These are phyloP conservation scores for Cyberlindnera samutprakarnensis DNA, from an alignment of 805 yeast species.

Conservation along the genomic window DNA sequence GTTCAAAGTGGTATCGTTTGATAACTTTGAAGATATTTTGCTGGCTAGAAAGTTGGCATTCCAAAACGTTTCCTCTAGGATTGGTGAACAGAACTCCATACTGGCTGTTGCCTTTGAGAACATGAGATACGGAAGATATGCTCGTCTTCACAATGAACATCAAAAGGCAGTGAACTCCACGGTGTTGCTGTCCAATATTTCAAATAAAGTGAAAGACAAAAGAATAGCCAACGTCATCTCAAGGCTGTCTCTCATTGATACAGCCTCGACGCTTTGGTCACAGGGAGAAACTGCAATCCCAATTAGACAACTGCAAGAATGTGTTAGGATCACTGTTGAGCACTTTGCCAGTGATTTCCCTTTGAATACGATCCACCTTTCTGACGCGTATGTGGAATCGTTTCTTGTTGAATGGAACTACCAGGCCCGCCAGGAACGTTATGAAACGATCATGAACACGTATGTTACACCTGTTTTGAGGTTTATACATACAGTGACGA, in stretches of 20 bases:
- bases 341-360: slow-evolving; percentile 6
- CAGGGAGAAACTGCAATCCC: slow-evolving; percentile 54
- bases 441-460: slow-evolving; percentile 45
- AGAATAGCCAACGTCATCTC: neutral
- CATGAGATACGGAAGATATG: slow-evolving; percentile 32
- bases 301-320: slow-evolving; percentile 41
- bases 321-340: slow-evolving; percentile 4
- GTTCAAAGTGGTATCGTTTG: slow-evolving; percentile 30
- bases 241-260: slow-evolving; percentile 27
- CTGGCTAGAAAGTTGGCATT: slow-evolving; percentile 33
- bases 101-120: slow-evolving; percentile 30
- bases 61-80: slow-evolving; percentile 2
- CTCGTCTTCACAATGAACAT: slow-evolving; percentile 29
- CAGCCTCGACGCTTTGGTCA: slow-evolving; percentile 60
- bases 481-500: slow-evolving; percentile 10
- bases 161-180: slow-evolving; percentile 49
- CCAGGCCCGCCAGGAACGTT: slow-evolving; percentile 60
- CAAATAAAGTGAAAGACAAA: slow-evolving; percentile 12
- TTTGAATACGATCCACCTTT: slow-evolving; percentile 8
- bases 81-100: slow-evolving; percentile 11
- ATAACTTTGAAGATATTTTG: slow-evolving; percentile 35
- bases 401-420: slow-evolving; percentile 62
- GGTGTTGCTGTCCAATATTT: slow-evolving; percentile 34
- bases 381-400: slow-evolving; percentile 26
- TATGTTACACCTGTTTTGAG: slow-evolving; percentile 39